Base-by-base conservation (phyloP, 768 basidiomycete species). In the Tubosaeta sp. region DNA sequence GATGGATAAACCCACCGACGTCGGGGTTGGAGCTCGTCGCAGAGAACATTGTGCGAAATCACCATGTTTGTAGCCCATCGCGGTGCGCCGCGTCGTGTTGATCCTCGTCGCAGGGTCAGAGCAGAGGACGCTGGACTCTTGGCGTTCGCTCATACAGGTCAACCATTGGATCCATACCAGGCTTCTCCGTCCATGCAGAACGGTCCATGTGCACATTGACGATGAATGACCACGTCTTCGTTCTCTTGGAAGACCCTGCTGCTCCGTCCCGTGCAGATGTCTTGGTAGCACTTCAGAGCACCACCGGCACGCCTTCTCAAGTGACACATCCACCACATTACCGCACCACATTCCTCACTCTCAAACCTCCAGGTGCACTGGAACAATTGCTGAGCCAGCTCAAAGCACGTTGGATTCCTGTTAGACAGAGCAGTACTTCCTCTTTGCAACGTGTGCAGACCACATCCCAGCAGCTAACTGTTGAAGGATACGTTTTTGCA, bases 1-100 rank as follows among this genome's bases (percentile, higher is more conserved):
- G 89, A 56, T 90, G 87, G 89, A 78, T 84, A 25, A 89, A 90
- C 68, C 85, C 88, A n/a, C 88, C 89, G 4, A 75, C 82, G 11
- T 77, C 79, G 48, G 86, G 87, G 25, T 67, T 90, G 19, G 78
- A 83, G 45, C 75, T 85, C 44, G 83, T 90, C 31, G 70, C 74
- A 53, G 79, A 86, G 39, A 90, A 90, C 56, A 83, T 91, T 40
- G 52, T 73, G 2, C 71, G 75, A 32, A 90, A 90, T 57, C 87
- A 90, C 64, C 82, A 85, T 64, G 87, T 71, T 58, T 55, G 76
- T 68, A 38, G 48, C 22, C 46, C 29, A 53, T 51, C 47, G 48
- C 46, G 34, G 36, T 55, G 40, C 24, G 22, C 25, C 41, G 24
- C 40, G 48, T 55, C 49, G 51, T 59, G 55, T 55, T 54, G 48